Evolutionary conservation across 108 stramenopile species (phyloP).

Genomic region (Skeletonema menzelii): DNA sequence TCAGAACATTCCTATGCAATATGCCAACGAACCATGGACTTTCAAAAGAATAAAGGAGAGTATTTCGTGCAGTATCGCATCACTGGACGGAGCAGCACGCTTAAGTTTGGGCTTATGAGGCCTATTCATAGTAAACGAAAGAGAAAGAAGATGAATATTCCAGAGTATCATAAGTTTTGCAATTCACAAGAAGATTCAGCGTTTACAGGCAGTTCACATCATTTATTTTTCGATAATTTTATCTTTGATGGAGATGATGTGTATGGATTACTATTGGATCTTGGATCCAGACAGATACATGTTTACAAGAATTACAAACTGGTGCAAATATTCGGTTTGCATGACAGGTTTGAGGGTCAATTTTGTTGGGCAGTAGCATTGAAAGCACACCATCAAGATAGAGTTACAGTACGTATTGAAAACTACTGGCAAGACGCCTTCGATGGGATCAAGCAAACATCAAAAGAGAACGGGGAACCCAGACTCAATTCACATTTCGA

Average conservation of each 20-base stretch:
- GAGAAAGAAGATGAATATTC: constrained; percentile 3
- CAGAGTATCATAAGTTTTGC: neutral
- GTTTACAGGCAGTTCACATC: neutral
- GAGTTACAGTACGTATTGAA: neutral
- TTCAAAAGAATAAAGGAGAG: neutral
- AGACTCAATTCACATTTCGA: neutral
- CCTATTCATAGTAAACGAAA: constrained; percentile 1
- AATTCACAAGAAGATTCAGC: neutral
- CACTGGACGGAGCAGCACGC: neutral
- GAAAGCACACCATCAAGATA: neutral
- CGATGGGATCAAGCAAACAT: neutral
- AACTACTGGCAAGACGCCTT: neutral
- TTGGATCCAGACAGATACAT: neutral
- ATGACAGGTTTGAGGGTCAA: neutral
- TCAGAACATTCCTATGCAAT: neutral
- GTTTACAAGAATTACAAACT: constrained; percentile 6
- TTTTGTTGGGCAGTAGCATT: constrained; percentile 13
- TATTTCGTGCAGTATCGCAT: neutral
- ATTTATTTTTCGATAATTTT: neutral
- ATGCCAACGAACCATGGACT: constrained; percentile 6
- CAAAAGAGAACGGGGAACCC: neutral
- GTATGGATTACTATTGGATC: neutral
- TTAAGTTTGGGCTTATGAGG: constrained; percentile 1
- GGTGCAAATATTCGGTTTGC: neutral
- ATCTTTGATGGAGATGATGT: neutral